Evolutionary conservation across 148 eudicot genomes (phyloP), one percentile per base, ranked within the genome.

Genomic region (Chenopodium formosanum): DNA sequence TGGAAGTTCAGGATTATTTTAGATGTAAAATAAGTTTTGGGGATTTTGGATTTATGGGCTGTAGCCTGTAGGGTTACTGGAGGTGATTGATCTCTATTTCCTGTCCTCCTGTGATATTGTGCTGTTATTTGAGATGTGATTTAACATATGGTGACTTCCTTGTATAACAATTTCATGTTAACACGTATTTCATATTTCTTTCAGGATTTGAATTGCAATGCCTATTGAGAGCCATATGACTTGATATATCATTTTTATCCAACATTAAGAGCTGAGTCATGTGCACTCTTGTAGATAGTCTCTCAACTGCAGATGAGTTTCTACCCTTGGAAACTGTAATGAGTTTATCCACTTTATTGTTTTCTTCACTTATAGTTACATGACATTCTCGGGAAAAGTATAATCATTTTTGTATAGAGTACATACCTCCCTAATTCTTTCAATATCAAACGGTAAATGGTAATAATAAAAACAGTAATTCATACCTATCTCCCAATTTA

Each of bases 301-400:
- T 86, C 86, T 80, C 88, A 74, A 86, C 83, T 80, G 95, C 97
- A 95, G 97, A 94, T 95, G 98, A 94, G 98, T 92, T 88, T 90
- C 94, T 94, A 86, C 97, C 89, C 92, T 86, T 87, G 82, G 88
- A 91, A 92, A 88, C 92, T 93, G 91, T 91, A 92, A 88, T 84
- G 47, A 73, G 85, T 79, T 64, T 73, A 40, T 40, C 7, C 44
- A 40, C 44, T 40, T 40, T 37, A 53, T 80, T 79, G 27, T 76
- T 46, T 80, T 77, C 82, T 79, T 77, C 82, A 48, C 83, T 79
- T 78, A 75, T 73, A 64, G 79, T 81, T 71, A 80, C 74, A 62
- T 73, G 83, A 78, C 78, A 29, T 68, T 80, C 69, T 81, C 76
- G 82, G 90, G 78, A 64, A 72, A 72, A 76, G 20, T 22, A 32